Evolutionary conservation across 177 flowering plant genomes (phyloP).

Genomic region (Vitis hybrid): DNA sequence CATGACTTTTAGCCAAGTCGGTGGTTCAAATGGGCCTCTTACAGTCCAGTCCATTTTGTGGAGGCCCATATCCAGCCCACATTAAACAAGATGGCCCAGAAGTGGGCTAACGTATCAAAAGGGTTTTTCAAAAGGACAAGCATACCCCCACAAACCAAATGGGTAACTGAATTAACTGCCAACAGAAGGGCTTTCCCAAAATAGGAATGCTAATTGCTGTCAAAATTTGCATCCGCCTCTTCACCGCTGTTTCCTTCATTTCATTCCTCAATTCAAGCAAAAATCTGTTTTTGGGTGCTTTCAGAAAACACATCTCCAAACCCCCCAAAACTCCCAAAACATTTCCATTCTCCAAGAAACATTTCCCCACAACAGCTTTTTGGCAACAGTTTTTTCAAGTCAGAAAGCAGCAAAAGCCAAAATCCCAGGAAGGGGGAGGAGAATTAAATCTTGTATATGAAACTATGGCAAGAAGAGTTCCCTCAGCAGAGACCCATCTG

Average conservation of each 20-base stretch:
- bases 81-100: no score
- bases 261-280: conserved; percentile 27
- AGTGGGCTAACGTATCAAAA: no score
- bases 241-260: conserved; percentile 22
- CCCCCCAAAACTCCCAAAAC: not conserved
- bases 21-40: no score
- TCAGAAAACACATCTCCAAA: not conserved
- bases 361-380: not conserved
- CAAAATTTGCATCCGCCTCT: conserved; percentile 7
- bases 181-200: not conserved
- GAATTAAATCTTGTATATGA: not conserved
- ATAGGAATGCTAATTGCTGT: conserved; percentile 6
- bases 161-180: conserved; percentile 12
- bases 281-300: conserved; percentile 19
- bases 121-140: no score
- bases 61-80: no score
- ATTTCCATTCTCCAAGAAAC: not conserved
- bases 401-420: not conserved
- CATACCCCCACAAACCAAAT: no score
- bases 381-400: not conserved
- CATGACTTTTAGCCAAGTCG: no score
- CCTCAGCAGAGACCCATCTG: conserved; percentile 13
- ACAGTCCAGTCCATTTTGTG: no score
- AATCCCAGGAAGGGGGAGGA: not conserved
- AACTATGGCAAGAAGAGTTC: conserved; percentile 44